Conservation (phyloP, 306 rosid species). For the Parietaria judaica region DNA sequence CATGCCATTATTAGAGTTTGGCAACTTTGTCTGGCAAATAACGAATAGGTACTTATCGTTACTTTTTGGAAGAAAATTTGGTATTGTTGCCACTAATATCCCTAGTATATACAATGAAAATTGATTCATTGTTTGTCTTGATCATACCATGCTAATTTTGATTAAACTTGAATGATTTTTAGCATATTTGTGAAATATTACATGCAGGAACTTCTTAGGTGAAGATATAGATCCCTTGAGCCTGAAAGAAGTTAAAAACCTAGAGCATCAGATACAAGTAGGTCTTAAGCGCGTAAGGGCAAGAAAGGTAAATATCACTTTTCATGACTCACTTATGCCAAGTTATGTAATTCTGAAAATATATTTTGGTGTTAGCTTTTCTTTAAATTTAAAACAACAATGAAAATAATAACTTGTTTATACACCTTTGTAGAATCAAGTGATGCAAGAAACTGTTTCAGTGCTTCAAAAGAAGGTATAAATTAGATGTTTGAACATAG, state of each 20-base stretch:
- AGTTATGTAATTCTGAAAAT: too few relatives aligned
- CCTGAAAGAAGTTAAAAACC: constrained; percentile 64
- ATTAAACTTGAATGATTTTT: background rate
- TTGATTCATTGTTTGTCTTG: too few relatives aligned
- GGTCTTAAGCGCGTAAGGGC: constrained; percentile 67
- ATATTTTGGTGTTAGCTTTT: too few relatives aligned
- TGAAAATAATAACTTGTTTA: background rate
- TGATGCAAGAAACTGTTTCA: constrained; percentile 61
- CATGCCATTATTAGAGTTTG: too few relatives aligned
- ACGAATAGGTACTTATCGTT: too few relatives aligned
- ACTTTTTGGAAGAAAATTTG: too few relatives aligned
- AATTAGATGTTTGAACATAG: too few relatives aligned
- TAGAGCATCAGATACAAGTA: constrained; percentile 64
- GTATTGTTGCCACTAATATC: too few relatives aligned
- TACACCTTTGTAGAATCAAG: constrained; percentile 56
- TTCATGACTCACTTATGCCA: background rate
- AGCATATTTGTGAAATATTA: background rate
- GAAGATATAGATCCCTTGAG: constrained; percentile 50
- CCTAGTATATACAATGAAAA: too few relatives aligned
- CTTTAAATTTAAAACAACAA: too few relatives aligned
- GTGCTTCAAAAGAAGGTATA: constrained; percentile 67
- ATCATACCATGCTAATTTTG: background rate
- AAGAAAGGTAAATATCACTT: constrained; percentile 43
- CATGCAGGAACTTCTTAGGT: constrained; percentile 50
- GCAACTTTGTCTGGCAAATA: too few relatives aligned